Conservation (phyloP, 2,329 filamentous ascomycete genomes). For the Sphaerulina populicola region DNA sequence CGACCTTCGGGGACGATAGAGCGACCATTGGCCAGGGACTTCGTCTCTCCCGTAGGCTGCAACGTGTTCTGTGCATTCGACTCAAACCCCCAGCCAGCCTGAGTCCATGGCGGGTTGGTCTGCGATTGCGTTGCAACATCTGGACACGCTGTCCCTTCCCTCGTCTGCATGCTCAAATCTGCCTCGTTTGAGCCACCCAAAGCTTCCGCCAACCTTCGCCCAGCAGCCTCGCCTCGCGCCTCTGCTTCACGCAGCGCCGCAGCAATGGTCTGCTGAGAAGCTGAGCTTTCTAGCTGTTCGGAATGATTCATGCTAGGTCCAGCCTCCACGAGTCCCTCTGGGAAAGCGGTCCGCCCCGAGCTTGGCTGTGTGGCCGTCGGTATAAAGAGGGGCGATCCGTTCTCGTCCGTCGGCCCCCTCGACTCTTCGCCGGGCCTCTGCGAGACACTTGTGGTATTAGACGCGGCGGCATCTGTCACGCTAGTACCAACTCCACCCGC, state of each 20-base stretch:
- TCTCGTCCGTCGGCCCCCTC: constrained; percentile 24
- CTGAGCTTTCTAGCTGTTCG: neutral
- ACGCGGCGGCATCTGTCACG: neutral
- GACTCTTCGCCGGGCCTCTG: neutral
- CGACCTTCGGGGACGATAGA: neutral
- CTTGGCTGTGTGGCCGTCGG: constrained; percentile 10
- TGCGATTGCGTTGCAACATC: neutral
- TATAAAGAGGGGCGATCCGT: constrained; percentile 27
- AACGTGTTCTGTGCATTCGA: neutral
- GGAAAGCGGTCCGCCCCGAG: neutral
- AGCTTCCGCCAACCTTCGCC: constrained; percentile 1
- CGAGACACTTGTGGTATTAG: neutral
- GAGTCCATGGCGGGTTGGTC: constrained; percentile 12
- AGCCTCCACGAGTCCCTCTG: neutral
- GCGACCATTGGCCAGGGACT: neutral
- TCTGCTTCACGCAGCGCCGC: constrained; percentile 3
- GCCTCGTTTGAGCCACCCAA: neutral
- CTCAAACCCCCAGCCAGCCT: constrained; percentile 18
- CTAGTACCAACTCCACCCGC: neutral
- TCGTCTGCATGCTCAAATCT: neutral
- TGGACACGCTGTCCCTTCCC: neutral
- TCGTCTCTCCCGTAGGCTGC: neutral
- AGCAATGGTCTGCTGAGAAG: neutral
- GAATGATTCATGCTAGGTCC: neutral
- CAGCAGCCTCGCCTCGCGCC: constrained; percentile 3